Percentiles rank a stretch among this genome's conserved stretches.
Evolutionary conservation across 306 rosid genomes (phyloP).

Genomic region (Geum urbanum): DNA sequence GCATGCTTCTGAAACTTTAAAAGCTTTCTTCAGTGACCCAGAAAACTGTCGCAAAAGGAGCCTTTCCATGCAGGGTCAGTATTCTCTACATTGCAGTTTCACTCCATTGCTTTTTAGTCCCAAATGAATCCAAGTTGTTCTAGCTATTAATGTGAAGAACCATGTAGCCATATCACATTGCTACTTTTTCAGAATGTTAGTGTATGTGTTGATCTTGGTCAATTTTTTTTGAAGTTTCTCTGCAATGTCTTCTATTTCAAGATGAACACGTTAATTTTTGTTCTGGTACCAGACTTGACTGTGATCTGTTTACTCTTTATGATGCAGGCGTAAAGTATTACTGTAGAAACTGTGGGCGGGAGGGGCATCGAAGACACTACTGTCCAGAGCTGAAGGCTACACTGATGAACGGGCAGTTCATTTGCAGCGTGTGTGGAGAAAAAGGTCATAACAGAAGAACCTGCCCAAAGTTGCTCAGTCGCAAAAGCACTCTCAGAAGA

Average conservation of each 20-base stretch:
- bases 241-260: background rate
- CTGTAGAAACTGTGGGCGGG: constrained; percentile 82
- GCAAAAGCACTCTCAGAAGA: constrained; percentile 26
- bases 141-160: background rate
- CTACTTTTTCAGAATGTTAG: background rate
- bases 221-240: background rate
- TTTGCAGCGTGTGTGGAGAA: constrained; percentile 60
- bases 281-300: constrained; percentile 7
- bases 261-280: background rate
- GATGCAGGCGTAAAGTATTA: constrained; percentile 70
- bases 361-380: constrained; percentile 88
- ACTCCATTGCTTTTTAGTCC: background rate
- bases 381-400: constrained; percentile 71
- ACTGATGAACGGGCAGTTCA: constrained; percentile 36
- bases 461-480: constrained; percentile 37
- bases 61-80: constrained; percentile 77
- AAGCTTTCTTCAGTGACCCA: constrained; percentile 82
- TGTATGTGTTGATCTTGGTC: background rate
- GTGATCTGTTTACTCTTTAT: background rate
- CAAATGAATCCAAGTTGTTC: background rate
- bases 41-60: constrained; percentile 82
- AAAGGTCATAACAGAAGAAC: constrained; percentile 87
- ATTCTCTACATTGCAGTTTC: constrained; percentile 7
- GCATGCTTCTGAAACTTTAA: constrained; percentile 66
- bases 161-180: background rate